A percentile compares a stretch with the other conserved stretches of the same genome.
Conservation (phyloP, 1,284 basidiomycete species). For the Megacollybia platyphylla region DNA sequence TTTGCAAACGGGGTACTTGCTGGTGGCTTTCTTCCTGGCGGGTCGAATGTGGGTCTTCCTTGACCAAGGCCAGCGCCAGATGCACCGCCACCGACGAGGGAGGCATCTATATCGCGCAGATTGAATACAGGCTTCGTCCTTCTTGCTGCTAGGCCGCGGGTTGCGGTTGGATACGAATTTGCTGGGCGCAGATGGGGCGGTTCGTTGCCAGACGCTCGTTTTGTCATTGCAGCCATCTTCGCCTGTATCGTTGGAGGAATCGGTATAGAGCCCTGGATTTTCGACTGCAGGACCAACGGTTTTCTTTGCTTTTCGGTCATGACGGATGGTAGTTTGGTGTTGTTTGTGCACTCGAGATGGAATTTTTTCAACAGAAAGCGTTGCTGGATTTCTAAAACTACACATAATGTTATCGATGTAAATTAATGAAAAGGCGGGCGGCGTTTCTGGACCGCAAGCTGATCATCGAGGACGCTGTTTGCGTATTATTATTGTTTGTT, state of each 20-base stretch:
- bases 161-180: slow-evolving; percentile 15
- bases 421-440: no score
- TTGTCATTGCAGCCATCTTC: slow-evolving; percentile 79
- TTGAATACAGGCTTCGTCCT: slow-evolving; percentile 47
- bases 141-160: slow-evolving; percentile 30
- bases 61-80: slow-evolving; percentile 57
- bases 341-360: background rate
- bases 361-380: background rate
- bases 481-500: background rate
- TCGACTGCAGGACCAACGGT: slow-evolving; percentile 18
- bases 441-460: background rate
- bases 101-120: slow-evolving; percentile 46
- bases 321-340: background rate
- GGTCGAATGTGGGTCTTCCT: slow-evolving; percentile 38
- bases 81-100: slow-evolving; percentile 33
- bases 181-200: slow-evolving; percentile 15
- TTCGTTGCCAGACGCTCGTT: background rate
- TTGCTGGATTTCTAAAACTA: background rate
- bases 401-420: background rate
- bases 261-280: slow-evolving; percentile 39
- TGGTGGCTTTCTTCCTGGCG: slow-evolving; percentile 23
- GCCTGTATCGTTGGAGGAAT: slow-evolving; percentile 86
- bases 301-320: slow-evolving; percentile 2
- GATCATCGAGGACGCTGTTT: background rate
- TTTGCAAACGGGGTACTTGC: slow-evolving; percentile 75